Conservation (phyloP, 2,329 filamentous ascomycete genomes). For the Phialophora tarda region DNA sequence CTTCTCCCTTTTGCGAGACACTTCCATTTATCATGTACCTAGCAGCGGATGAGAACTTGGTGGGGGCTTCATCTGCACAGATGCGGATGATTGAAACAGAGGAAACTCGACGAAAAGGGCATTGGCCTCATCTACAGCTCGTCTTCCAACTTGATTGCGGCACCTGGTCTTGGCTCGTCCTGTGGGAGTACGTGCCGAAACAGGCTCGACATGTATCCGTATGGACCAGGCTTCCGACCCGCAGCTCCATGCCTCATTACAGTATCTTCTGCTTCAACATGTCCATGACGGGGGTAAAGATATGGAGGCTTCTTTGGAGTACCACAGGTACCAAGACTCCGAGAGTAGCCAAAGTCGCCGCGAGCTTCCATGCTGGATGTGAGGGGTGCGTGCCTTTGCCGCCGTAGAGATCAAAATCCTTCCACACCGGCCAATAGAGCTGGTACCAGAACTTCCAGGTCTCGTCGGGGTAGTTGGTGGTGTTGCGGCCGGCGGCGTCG, state of each 20-base stretch:
- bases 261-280: background rate
- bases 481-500: slow-evolving; percentile 56
- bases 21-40: no score
- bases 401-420: slow-evolving; percentile 21
- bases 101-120: no score
- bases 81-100: no score
- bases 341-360: slow-evolving; percentile 7
- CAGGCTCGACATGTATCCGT: background rate
- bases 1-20: no score
- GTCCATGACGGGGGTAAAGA: background rate
- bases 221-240: background rate
- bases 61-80: no score
- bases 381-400: slow-evolving; percentile 14
- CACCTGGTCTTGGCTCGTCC: no score
- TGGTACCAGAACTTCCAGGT: slow-evolving; percentile 29
- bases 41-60: no score
- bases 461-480: slow-evolving; percentile 49
- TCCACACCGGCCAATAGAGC: slow-evolving; percentile 27
- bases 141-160: no score
- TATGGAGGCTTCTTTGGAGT: background rate
- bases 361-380: slow-evolving; percentile 18
- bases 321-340: slow-evolving; percentile 6
- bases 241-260: background rate
- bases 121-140: no score
- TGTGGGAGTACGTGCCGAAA: background rate